Base-by-base conservation (phyloP, 2,329 filamentous ascomycete genomes). In the Colletotrichum sidae region DNA sequence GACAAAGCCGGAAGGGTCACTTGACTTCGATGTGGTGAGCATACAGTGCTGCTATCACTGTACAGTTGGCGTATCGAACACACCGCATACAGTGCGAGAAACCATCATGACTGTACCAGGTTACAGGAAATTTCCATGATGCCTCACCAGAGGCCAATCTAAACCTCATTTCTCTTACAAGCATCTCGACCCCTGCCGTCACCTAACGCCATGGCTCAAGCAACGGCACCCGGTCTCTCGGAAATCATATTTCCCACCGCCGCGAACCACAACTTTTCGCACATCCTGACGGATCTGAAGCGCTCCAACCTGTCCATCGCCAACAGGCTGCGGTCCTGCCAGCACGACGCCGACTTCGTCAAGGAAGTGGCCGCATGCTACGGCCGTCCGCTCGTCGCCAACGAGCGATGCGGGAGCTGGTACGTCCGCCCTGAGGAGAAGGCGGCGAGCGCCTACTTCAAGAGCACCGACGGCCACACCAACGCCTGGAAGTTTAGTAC, bases 351-450 rank as follows among this genome's bases (percentile, higher is more conserved):
- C 8, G 76, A 76, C 2, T 98, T 97, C 75, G 92, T 96, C 25
- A 76, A 80, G 33, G 75, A 81, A 8, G 89, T 93, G 0, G 84
- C 87, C 1, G 75, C 77, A 2, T 81, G 84, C 0, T 88, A 83
- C 62, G 70, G 72, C 3, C 81, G 95, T 2, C 93, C 94, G 0
- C 81, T 98, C 2, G 83, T 98, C 12, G 94, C 95, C 37, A 99
- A 99, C 74, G 94, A 98, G 81, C 87, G 96, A 65, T 98, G 96
- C 76, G 96, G 96, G 1, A 95, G 92, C 78, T 99, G 96, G 96
- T 98, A 98, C 76, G 91, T 98, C 34, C 79, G 83, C 39, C 90
- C 90, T 0, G 77, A 77, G 8, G 73, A 73, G 34, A 96, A 95
- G 77, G 79, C 75, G 1, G 92, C 87, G 38, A 94, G 92, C 69